Evolutionary conservation across 768 basidiomycete species (phyloP).

Genomic region (Butyriboletus loyo): DNA sequence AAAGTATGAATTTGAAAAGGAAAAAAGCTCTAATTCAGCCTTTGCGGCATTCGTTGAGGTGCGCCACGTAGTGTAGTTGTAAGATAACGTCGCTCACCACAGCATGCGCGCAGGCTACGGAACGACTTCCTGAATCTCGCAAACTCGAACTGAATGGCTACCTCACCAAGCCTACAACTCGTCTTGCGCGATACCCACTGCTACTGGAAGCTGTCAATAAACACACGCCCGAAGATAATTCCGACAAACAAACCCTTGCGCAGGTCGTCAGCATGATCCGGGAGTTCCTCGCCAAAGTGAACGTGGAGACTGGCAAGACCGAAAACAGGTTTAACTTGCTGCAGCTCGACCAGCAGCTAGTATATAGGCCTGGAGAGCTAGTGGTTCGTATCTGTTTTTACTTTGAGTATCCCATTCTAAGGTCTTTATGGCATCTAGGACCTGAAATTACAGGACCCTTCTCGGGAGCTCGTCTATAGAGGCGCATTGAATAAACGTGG

Average conservation of each 20-base stretch:
- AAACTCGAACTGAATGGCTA: conserved; percentile 98
- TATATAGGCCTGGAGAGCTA: conserved; percentile 86
- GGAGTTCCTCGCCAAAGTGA: conserved; percentile 84
- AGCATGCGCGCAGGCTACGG: conserved; percentile 59
- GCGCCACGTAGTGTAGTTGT: conserved; percentile 10
- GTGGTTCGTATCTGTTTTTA: conserved; percentile 55
- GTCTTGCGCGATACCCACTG: conserved; percentile 94
- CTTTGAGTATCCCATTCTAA: neutral
- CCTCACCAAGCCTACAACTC: conserved; percentile 95
- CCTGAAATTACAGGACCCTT: conserved; percentile 80
- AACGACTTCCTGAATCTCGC: conserved; percentile 90
- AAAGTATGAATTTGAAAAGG: conserved; percentile 99
- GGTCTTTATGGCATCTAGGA: conserved; percentile 48
- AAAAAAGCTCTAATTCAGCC: conserved; percentile 87
- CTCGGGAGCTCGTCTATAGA: conserved; percentile 88
- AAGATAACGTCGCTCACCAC: neutral
- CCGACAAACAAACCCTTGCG: conserved; percentile 75
- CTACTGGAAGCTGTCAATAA: conserved; percentile 90
- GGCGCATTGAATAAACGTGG: conserved; percentile 85
- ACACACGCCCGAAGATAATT: conserved; percentile 85
- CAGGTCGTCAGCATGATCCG: conserved; percentile 75
- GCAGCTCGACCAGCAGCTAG: conserved; percentile 88
- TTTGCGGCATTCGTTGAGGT: conserved; percentile 98
- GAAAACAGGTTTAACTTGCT: conserved; percentile 96
- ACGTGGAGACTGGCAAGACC: conserved; percentile 89